Evolutionary conservation across 129 eudicot species (phyloP), one percentile per base, ranked within the genome.

Genomic region (Flaveria linearis): DNA sequence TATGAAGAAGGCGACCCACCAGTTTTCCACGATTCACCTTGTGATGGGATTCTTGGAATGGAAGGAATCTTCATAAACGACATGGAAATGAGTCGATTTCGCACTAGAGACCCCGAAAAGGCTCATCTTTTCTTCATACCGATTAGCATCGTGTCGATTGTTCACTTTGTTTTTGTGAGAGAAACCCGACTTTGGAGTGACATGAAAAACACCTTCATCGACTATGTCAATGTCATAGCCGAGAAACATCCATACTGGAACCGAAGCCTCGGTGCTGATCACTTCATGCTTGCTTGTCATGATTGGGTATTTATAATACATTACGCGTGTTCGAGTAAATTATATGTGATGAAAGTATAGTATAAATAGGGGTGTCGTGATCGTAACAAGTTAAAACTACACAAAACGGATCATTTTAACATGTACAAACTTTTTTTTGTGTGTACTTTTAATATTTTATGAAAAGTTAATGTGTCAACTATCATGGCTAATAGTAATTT

Each of bases 1-100:
- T 92, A 92, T 49, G 90, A 89, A 82, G 96, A 90, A 76, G 98
- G 98, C 16, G 96, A 92, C 7, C 92, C 85, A 16, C 98, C 98
- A 0, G 76, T 92, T 14, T 86, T 89, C 61, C 98, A 90, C 46
- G 78, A 70, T 68, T 90, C 90, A 43, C 90, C 96, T n/a, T 85
- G 96, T 64, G 77, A 85, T 55, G 80, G 85, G 14, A 90, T 88
- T 7, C 87, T 86, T 13, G 82, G 90, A 16, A 82, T 84, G 73
- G 98, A 92, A 62, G 98, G 98, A 6, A 82, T 75, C 47, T 87
- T 92, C 73, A 92, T 92, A 12, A 75, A 83, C 41, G 72, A 79
- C 49, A 81, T 92, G 80, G 96, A 92, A 73, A 65, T 72, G 10
- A 88, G 78, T 81, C 56, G 68, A 9, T 92, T 89, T 39, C 86